These are phyloP conservation scores for Alopecurus myosuroides DNA, from an alignment of 176 grass and related monocot species.

Conservation along the genomic window DNA sequence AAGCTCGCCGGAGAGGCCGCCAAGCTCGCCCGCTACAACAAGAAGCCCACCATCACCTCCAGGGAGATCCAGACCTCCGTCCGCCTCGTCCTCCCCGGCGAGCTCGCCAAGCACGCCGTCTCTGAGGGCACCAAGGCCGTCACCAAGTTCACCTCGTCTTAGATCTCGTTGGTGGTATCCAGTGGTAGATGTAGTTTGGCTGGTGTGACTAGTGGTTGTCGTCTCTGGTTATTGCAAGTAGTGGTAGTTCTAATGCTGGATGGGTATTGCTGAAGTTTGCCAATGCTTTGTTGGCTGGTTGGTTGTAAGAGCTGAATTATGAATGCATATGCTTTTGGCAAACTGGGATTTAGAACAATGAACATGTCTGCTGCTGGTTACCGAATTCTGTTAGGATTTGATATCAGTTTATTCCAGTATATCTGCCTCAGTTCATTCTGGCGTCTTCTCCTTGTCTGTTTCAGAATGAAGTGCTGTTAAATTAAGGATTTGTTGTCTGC, in stretches of 20 bases:
- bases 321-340: background rate
- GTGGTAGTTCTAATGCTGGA: background rate
- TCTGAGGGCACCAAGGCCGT: constrained; percentile 63
- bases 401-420: too few relatives aligned
- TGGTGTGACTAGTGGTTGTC: background rate
- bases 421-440: too few relatives aligned
- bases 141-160: constrained; percentile 49
- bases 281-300: background rate
- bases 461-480: too few relatives aligned
- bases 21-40: constrained; percentile 48
- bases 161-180: background rate
- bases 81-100: constrained; percentile 62
- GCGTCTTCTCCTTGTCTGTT: too few relatives aligned
- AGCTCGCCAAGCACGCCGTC: constrained; percentile 57
- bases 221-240: background rate
- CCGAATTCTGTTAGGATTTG: too few relatives aligned
- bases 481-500: too few relatives aligned
- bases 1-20: constrained; percentile 50
- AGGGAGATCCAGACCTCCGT: constrained; percentile 65
- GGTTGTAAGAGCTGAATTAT: background rate
- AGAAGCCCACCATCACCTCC: constrained; percentile 63
- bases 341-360: background rate
- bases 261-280: background rate
- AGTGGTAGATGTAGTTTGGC: background rate
- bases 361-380: too few relatives aligned